Evolutionary conservation across 306 rosid genomes (phyloP), one percentile per base, ranked within the genome.

Genomic region (Parietaria judaica): DNA sequence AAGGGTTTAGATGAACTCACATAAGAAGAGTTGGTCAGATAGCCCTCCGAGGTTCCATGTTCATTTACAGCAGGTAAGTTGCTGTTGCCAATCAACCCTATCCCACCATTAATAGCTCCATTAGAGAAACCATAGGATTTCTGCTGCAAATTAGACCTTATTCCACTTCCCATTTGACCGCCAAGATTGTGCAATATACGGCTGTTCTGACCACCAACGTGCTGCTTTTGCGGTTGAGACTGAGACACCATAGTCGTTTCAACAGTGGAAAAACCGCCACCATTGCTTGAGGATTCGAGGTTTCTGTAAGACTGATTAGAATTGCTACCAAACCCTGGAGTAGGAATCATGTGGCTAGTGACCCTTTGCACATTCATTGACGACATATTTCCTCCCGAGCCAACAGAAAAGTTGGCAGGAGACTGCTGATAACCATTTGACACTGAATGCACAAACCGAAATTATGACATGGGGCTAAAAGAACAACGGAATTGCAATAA

Each of bases 281-380:
- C 75, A 62, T 74, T 85, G 62, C 64, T 79, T 16, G 92, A 80
- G 68, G 94, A 65, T 57, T 84, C 99, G 68, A 75, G 14, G 72
- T 78, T 88, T 76, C 70, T 72, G 71, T 79, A 78, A 51, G 96
- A 80, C 66, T 79, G 87, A 53, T 78, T 82, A 65, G 41, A 70
- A 76, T 63, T 76, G 69, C 73, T 81, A 67, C 62, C 78, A 67
- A 86, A 92, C 45, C 99, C 95, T 48, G 99, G 99, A 51, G 99
- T 88, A 43, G 99, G 99, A 79, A 92, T 92, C 99, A 92, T 92
- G 70, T 92, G 99, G 71, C 99, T 92, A 23, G 87, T 44, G 58
- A 72, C 68, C 71, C 89, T 80, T 66, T 80, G 94, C 51, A 63
- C 76, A 66, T 89, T 86, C 77, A 79, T 61, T 60, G 94, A 76